A percentile compares a stretch with the other conserved stretches of the same genome.
Evolutionary conservation across 2,329 filamentous ascomycete species (phyloP).

Genomic region (Zasmidium citrigriseum): DNA sequence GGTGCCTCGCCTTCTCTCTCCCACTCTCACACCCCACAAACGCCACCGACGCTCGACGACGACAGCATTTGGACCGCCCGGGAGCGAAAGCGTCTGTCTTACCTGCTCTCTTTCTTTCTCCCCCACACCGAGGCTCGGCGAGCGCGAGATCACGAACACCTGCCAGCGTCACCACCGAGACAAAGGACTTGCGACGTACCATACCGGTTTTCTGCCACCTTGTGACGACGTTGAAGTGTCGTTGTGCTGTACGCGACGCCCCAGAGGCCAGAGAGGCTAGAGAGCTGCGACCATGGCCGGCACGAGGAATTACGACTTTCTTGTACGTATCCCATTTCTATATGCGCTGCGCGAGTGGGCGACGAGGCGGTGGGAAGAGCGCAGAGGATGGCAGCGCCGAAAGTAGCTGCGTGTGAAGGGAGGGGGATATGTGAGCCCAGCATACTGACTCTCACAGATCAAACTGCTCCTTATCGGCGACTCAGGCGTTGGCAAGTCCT

Average conservation of each 20-base stretch:
- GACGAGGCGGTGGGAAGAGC: not conserved
- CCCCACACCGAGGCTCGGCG: not conserved
- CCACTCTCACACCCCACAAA: not conserved
- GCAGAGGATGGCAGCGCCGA: not conserved
- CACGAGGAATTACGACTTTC: constrained; percentile 98
- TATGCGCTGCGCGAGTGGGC: not conserved
- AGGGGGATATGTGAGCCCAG: not conserved
- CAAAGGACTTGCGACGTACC: not conserved
- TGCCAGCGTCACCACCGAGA: not conserved
- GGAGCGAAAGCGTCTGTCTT: not conserved
- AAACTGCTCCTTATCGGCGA: constrained; percentile 96
- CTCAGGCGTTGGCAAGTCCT: constrained; percentile 95
- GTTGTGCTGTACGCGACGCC: not conserved
- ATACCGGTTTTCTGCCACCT: no score
- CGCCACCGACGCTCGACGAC: not conserved
- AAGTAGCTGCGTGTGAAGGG: not conserved
- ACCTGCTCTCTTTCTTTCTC: not conserved
- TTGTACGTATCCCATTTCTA: constrained; percentile 62
- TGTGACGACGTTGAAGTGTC: not conserved
- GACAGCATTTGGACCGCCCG: not conserved
- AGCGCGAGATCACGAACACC: not conserved
- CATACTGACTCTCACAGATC: constrained; percentile 61
- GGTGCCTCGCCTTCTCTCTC: not conserved
- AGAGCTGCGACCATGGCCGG: constrained; percentile 72
- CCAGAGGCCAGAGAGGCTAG: not conserved